phyloP scores from a whole-genome alignment of 768 basidiomycete species.

The Filobasidium wieringae region DNA sequence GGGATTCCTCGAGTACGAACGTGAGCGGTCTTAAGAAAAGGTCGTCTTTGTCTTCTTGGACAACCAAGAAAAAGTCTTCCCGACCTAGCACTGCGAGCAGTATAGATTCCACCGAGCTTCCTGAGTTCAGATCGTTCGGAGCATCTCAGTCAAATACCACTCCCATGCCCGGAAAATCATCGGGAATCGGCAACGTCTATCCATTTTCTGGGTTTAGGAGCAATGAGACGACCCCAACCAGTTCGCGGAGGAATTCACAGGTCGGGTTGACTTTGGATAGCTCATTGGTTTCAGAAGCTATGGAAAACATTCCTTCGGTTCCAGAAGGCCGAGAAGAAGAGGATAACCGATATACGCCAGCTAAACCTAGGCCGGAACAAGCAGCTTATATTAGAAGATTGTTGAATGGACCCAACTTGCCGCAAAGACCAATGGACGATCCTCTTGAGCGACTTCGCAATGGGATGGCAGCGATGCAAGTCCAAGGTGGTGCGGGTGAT shows the following conservation, averaged over 20 bases:
- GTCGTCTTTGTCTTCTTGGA: constrained; percentile 9
- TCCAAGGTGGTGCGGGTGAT: neutral
- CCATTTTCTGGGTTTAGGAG: neutral
- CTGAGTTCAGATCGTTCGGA: neutral
- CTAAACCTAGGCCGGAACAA: constrained; percentile 35
- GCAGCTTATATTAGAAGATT: constrained; percentile 38
- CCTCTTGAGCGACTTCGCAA: constrained; percentile 15
- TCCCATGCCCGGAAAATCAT: neutral
- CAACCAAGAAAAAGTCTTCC: neutral
- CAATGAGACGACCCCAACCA: neutral
- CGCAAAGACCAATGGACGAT: constrained; percentile 17
- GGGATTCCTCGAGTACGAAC: neutral
- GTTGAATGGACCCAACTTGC: constrained; percentile 24
- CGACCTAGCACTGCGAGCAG: constrained; percentile 7
- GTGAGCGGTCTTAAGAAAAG: neutral
- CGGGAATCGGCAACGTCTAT: neutral
- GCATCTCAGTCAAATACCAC: neutral
- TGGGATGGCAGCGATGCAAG: constrained; percentile 6
- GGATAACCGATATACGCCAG: constrained; percentile 5
- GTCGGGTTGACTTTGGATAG: neutral
- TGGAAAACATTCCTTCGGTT: too few species aligned
- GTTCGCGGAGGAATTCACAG: neutral
- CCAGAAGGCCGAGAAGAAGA: too few species aligned
- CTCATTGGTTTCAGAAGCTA: neutral
- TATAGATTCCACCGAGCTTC: constrained; percentile 3